Evolutionary conservation across 192 early-diverging fungal species (phyloP).

Genomic region (Thamnidium elegans): DNA sequence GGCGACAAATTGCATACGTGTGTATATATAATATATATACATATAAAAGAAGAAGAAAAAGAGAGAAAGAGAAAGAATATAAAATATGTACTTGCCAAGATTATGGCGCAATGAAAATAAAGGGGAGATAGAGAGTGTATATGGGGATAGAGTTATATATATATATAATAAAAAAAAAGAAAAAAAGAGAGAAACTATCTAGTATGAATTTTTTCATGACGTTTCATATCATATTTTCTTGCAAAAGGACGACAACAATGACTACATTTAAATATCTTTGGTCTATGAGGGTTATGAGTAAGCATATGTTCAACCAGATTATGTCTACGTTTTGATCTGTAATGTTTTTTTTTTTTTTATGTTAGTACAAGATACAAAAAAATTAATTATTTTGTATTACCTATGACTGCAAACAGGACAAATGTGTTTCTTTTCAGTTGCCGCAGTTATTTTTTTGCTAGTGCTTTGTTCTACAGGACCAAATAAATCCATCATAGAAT

Average conservation of each 20-base stretch:
- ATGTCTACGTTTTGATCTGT: constrained; percentile 22
- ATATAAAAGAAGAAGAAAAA: background rate
- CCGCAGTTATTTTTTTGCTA: background rate
- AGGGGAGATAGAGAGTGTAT: too few relatives aligned
- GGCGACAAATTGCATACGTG: too few relatives aligned
- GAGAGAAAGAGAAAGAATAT: too few relatives aligned
- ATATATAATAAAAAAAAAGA: background rate
- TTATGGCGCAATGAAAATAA: too few relatives aligned
- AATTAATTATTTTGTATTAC: constrained; percentile 4
- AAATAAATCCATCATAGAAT: too few relatives aligned
- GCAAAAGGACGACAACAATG: constrained; percentile 18
- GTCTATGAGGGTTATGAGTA: constrained; percentile 24
- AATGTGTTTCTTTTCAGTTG: constrained; percentile 13
- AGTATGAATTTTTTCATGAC: constrained; percentile 25
- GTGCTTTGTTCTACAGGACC: background rate
- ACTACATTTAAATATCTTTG: constrained; percentile 11
- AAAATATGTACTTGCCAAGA: too few relatives aligned
- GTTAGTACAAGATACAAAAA: background rate
- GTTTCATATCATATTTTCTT: constrained; percentile 26
- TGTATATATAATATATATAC: too few relatives aligned
- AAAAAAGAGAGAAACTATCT: constrained; percentile 7
- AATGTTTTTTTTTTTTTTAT: background rate
- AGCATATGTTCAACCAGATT: constrained; percentile 24
- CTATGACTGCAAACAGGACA: constrained; percentile 18
- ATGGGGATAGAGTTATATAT: too few relatives aligned